Conservation (phyloP, 176 grass and related monocot species). For the Rhipidocladum racemiflorum region DNA sequence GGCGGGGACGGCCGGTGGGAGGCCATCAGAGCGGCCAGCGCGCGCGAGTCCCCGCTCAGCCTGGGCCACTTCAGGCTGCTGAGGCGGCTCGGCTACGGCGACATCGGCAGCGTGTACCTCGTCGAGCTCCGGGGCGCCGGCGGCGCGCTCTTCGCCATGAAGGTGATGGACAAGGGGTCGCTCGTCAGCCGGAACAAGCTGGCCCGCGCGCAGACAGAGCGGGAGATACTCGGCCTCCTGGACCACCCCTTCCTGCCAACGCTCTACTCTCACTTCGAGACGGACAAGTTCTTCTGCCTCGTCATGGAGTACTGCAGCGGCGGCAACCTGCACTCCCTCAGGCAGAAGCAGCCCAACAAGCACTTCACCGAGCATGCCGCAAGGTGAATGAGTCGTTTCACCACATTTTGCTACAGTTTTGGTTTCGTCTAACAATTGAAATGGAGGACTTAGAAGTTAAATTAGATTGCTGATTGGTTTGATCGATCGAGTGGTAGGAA, state of each 20-base stretch:
- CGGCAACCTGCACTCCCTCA: conserved; percentile 89
- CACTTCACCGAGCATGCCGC: conserved; percentile 80
- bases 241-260: conserved; percentile 95
- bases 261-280: conserved; percentile 90
- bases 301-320: conserved; percentile 96
- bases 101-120: conserved; percentile 96
- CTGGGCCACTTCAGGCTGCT: conserved; percentile 87
- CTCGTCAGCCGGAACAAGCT: conserved; percentile 80
- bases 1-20: conserved; percentile 68
- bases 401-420: not conserved
- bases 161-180: conserved; percentile 90
- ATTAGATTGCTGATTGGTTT: not conserved
- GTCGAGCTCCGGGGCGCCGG: conserved; percentile 66
- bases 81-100: conserved; percentile 72
- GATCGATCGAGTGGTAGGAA: not conserved
- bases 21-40: conserved; percentile 56
- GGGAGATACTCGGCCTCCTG: conserved; percentile 74
- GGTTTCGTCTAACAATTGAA: not conserved
- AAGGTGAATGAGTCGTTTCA: conserved; percentile 30
- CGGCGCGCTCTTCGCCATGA: conserved; percentile 75
- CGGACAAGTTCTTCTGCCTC: conserved; percentile 82
- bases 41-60: conserved; percentile 58
- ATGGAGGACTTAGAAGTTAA: not conserved
- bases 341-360: conserved; percentile 78
- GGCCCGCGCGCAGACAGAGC: conserved; percentile 70